Conservation (phyloP, 2,329 filamentous ascomycete species). For the Aspergillus hiratsukae region DNA sequence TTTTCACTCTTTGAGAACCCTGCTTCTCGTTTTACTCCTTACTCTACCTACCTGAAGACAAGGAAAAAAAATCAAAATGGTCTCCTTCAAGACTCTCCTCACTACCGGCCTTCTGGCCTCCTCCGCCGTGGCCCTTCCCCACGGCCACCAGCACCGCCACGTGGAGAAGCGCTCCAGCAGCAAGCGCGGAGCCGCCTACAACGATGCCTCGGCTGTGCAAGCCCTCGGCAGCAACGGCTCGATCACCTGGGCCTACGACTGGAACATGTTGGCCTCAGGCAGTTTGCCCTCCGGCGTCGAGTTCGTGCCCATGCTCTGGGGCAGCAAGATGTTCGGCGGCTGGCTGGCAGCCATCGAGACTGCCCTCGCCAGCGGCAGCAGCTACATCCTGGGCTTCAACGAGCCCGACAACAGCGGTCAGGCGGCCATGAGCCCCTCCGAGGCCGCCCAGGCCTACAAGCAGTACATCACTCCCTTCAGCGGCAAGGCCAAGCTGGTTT, state of each 20-base stretch:
- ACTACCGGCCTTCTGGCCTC: conserved; percentile 32
- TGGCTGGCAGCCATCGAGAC: conserved; percentile 34
- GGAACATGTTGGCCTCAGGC: conserved; percentile 32
- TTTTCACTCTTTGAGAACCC: conserved; percentile 15
- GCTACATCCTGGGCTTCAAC: conserved; percentile 44
- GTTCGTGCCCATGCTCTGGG: conserved; percentile 46
- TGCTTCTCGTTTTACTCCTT: conserved; percentile 14
- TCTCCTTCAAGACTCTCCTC: conserved; percentile 33
- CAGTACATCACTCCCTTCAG: conserved; percentile 36
- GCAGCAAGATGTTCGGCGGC: conserved; percentile 29
- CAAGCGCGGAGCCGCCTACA: conserved; percentile 39
- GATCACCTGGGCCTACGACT: conserved; percentile 45
- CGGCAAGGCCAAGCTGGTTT: conserved; percentile 37
- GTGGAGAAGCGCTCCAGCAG: conserved; percentile 16
- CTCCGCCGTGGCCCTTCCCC: conserved; percentile 30
- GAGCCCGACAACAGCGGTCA: conserved; percentile 41
- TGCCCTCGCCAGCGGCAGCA: conserved; percentile 31
- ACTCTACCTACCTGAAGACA: conserved; percentile 10
- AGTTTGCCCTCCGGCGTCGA: conserved; percentile 31
- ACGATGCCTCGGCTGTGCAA: conserved; percentile 29
- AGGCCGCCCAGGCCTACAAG: conserved; percentile 35
- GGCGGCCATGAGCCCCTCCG: conserved; percentile 33
- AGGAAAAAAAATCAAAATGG: conserved; percentile 32
- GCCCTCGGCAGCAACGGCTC: conserved; percentile 25
- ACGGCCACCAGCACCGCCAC: conserved; percentile 8